Percentiles rank a stretch among this genome's conserved stretches.
These are phyloP conservation scores for Thymus quinquecostatus DNA, from an alignment of 257 asterid species.

Conservation along the genomic window DNA sequence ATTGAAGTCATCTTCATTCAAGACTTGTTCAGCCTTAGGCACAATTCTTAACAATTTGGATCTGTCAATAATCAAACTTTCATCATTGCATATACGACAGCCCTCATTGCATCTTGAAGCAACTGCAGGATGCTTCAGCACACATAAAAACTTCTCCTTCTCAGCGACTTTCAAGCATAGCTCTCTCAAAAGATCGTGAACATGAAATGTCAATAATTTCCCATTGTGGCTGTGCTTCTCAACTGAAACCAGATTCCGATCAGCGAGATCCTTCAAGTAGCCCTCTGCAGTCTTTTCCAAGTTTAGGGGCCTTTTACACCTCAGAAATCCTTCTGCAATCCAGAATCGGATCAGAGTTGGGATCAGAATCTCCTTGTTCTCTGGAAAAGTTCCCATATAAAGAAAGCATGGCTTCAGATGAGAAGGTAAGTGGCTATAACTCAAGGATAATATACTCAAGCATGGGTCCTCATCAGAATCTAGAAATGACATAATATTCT, in stretches of 20 bases:
- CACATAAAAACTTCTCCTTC: neutral
- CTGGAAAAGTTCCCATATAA: no score
- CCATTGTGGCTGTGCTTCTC: neutral
- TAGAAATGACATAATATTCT: neutral
- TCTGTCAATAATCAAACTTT: no score
- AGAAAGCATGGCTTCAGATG: constrained; percentile 14
- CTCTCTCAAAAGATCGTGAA: constrained; percentile 18
- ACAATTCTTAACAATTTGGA: no score
- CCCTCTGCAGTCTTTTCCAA: neutral
- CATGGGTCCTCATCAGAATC: neutral
- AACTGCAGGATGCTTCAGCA: neutral
- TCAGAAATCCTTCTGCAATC: neutral
- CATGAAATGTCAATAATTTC: neutral
- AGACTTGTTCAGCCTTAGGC: no score
- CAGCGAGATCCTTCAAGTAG: neutral
- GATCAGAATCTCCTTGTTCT: neutral
- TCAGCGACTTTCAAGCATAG: neutral
- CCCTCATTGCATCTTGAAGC: neutral
- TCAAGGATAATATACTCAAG: neutral
- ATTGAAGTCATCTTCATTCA: no score
- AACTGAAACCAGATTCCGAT: neutral
- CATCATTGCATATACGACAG: no score
- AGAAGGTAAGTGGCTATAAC: neutral
- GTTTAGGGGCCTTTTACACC: neutral
- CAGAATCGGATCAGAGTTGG: neutral